A percentile compares a stretch with the other conserved stretches of the same genome.
Conservation (phyloP, 2,329 filamentous ascomycete species). For the Claviceps humidiphila region DNA sequence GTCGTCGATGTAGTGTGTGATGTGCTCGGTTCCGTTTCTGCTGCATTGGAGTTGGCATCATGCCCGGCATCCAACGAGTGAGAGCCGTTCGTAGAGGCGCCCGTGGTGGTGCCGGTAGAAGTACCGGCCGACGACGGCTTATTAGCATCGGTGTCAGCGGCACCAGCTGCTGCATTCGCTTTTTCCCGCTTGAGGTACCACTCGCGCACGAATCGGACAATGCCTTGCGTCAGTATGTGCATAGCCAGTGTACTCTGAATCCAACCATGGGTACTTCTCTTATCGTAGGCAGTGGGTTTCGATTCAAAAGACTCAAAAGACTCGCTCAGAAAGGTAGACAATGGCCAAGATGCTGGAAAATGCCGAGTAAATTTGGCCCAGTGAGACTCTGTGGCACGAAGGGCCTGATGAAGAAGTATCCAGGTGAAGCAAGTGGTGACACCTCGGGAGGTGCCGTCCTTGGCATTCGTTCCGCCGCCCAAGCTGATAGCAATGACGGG, state of each 20-base stretch:
- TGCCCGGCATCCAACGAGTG: constrained; percentile 1
- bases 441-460: constrained; percentile 56
- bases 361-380: constrained; percentile 33
- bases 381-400: constrained; percentile 35
- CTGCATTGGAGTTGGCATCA: constrained; percentile 32
- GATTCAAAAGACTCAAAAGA: constrained; percentile 36
- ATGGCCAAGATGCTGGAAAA: constrained; percentile 32
- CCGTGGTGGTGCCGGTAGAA: constrained; percentile 1
- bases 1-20: constrained; percentile 19
- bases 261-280: constrained; percentile 49
- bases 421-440: constrained; percentile 59
- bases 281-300: constrained; percentile 34
- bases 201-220: constrained; percentile 57
- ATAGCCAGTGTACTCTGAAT: constrained; percentile 56
- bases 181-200: constrained; percentile 52
- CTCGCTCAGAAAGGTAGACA: constrained; percentile 32
- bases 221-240: constrained; percentile 61
- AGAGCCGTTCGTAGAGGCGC: constrained; percentile 10
- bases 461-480: constrained; percentile 63
- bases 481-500: constrained; percentile 86
- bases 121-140: constrained; percentile 28
- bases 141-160: constrained; percentile 50
- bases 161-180: constrained; percentile 33
- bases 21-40: constrained; percentile 34
- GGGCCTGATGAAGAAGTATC: constrained; percentile 43